Conservation (phyloP, 2,329 filamentous ascomycete species). For the Fusarium sacchari region DNA sequence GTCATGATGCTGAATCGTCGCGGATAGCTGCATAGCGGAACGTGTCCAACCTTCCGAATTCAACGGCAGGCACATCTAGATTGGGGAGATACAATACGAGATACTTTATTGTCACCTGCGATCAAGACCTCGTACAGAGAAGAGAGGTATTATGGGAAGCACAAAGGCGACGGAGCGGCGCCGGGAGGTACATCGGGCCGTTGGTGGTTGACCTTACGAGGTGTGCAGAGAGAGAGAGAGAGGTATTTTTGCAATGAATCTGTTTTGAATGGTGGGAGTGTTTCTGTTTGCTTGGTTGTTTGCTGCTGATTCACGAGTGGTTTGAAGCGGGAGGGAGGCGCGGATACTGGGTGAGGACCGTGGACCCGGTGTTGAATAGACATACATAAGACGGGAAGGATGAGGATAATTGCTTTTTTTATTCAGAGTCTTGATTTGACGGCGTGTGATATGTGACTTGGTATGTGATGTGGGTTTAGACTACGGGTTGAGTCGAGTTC, state of each 20-base stretch:
- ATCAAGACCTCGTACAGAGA: not conserved
- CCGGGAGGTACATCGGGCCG: not conserved
- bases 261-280: not conserved
- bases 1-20: slow-evolving; percentile 3
- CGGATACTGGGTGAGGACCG: not conserved
- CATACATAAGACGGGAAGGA: not conserved
- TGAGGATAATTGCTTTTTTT: not conserved
- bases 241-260: not conserved
- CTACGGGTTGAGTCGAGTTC: not conserved
- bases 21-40: not conserved
- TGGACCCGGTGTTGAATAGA: not conserved
- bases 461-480: not conserved
- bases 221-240: not conserved
- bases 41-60: slow-evolving; percentile 4
- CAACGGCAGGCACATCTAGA: not conserved
- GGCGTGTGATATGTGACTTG: not conserved
- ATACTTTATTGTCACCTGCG: not conserved
- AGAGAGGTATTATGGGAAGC: not conserved
- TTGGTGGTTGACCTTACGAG: not conserved
- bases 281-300: not conserved
- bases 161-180: not conserved
- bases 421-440: not conserved
- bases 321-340: not conserved
- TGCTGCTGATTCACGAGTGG: not conserved
- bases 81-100: not conserved